These are phyloP conservation scores for Asterella californica DNA, from an alignment of 225 moss, liverwort and hornwort species.

Conservation along the genomic window DNA sequence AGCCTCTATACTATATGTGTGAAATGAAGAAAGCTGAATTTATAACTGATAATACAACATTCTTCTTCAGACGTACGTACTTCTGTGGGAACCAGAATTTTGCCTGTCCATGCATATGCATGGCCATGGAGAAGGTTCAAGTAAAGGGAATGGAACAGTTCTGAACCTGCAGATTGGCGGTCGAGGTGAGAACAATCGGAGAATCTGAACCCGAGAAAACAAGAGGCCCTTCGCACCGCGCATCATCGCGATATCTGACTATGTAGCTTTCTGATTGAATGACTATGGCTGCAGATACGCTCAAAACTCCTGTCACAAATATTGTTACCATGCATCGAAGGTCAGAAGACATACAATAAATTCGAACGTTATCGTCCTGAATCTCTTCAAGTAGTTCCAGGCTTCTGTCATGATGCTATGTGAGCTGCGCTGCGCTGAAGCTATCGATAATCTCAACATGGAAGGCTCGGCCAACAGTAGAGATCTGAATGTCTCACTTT, in stretches of 20 bases:
- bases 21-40: background rate
- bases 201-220: background rate
- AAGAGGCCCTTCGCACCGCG: background rate
- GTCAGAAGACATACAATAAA: background rate
- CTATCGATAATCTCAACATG: background rate
- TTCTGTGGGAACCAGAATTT: background rate
- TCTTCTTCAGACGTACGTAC: background rate
- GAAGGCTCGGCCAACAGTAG: too few species aligned
- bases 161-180: background rate
- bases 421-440: background rate
- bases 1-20: too few species aligned
- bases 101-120: background rate
- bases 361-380: too few species aligned
- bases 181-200: background rate
- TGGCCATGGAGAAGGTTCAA: background rate
- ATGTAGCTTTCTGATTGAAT: constrained; percentile 1
- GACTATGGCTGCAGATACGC: background rate
- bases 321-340: background rate
- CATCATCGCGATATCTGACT: background rate
- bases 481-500: too few species aligned
- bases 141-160: background rate
- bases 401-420: background rate
- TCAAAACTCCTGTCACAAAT: background rate
- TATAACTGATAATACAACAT: background rate
- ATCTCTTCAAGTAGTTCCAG: too few species aligned